phyloP scores from a whole-genome alignment of 140 eudicot genomes.

The Senecio squalidus region DNA sequence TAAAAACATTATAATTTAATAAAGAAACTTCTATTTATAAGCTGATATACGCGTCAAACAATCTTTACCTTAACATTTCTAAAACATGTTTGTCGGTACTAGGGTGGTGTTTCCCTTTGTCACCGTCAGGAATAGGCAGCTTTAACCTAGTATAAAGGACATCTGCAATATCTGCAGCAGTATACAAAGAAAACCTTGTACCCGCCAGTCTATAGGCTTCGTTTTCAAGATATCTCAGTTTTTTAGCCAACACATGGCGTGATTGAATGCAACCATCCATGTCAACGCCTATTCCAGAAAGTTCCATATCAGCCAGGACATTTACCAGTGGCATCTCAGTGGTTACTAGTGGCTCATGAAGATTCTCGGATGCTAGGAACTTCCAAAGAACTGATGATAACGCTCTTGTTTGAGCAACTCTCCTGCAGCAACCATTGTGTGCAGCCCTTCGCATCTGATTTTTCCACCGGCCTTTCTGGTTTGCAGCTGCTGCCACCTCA shows the following conservation, averaged over 20 bases:
- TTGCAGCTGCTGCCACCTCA: conserved; percentile 91
- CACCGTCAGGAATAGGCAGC: conserved; percentile 81
- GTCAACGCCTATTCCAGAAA: conserved; percentile 87
- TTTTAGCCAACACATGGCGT: conserved; percentile 59
- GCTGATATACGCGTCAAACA: not conserved
- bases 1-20: not conserved
- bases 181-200: conserved; percentile 69
- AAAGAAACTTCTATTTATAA: not conserved
- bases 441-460: conserved; percentile 94
- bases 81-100: conserved; percentile 94
- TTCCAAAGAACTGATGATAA: conserved; percentile 72
- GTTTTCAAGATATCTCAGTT: conserved; percentile 70
- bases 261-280: conserved; percentile 94
- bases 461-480: conserved; percentile 88
- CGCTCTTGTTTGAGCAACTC: conserved; percentile 78
- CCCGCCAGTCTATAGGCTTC: conserved; percentile 87
- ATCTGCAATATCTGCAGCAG: conserved; percentile 94
- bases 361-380: conserved; percentile 71
- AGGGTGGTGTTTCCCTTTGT: conserved; percentile 77
- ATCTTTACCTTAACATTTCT: conserved; percentile 67
- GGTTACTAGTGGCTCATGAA: conserved; percentile 51
- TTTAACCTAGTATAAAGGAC: conserved; percentile 75
- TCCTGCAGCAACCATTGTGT: conserved; percentile 91
- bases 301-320: conserved; percentile 94
- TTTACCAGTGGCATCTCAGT: conserved; percentile 78